These are phyloP conservation scores for Xylaria flabelliformis DNA, from an alignment of 495 filamentous ascomycete genomes.

Conservation along the genomic window DNA sequence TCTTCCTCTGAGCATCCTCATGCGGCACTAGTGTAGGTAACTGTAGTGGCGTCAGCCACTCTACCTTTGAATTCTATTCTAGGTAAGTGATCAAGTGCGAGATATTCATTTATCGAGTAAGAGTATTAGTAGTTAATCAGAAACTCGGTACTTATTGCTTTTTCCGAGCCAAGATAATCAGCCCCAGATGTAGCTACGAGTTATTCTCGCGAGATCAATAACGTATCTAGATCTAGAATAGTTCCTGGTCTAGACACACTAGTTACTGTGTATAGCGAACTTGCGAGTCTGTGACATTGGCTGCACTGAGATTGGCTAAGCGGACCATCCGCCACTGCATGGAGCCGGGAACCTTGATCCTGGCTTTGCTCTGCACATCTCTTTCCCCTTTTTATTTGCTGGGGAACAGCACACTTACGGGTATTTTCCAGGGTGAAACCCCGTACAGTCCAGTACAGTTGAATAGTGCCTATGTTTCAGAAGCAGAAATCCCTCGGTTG, in stretches of 20 bases:
- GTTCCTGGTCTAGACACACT: not conserved
- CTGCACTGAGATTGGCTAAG: conserved; percentile 3
- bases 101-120: not conserved
- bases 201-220: not conserved
- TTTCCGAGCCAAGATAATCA: not conserved
- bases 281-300: not conserved
- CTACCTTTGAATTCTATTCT: not conserved
- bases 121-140: not conserved
- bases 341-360: conserved; percentile 14
- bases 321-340: not conserved
- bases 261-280: not conserved
- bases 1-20: not conserved
- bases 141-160: not conserved
- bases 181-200: not conserved
- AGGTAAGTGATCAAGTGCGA: not conserved
- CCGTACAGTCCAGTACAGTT: conserved; percentile 5
- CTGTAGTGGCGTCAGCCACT: conserved; percentile 11
- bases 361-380: not conserved
- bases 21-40: not conserved
- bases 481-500: conserved; percentile 1
- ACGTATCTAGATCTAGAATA: conserved; percentile 1
- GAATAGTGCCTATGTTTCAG: conserved; percentile 10
- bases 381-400: not conserved
- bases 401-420: not conserved
- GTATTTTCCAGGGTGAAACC: not conserved